Percentiles rank a stretch among this genome's conserved stretches.
These are phyloP conservation scores for Aspergillus wentii DNA, from an alignment of 495 filamentous ascomycete genomes.

Conservation along the genomic window DNA sequence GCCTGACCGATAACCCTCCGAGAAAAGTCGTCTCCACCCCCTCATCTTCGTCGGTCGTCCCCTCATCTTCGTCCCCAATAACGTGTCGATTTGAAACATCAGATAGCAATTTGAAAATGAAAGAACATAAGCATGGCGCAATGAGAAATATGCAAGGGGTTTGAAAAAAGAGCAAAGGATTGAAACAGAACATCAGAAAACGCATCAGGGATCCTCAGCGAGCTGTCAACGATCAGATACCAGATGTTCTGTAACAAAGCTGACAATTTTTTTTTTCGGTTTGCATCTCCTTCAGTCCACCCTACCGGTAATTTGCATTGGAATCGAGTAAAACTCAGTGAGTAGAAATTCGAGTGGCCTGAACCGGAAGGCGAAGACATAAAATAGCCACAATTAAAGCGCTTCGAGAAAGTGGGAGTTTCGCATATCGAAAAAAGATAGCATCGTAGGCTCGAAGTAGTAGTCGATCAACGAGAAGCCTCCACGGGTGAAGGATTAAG, in stretches of 20 bases:
- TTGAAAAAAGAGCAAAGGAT: not conserved
- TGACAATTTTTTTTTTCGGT: conserved; percentile 19
- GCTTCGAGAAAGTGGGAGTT: conserved; percentile 26
- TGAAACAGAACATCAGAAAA: conserved; percentile 1
- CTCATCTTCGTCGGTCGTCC: conserved; percentile 10
- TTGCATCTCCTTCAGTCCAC: conserved; percentile 35
- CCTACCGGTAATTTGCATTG: conserved; percentile 17
- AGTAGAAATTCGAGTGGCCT: conserved; percentile 12
- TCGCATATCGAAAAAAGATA: conserved; percentile 13
- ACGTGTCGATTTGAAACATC: conserved; percentile 19
- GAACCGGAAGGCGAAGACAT: conserved; percentile 24
- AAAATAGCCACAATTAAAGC: conserved; percentile 37
- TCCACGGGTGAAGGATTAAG: not conserved
- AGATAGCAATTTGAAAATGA: conserved; percentile 14
- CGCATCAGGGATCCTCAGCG: conserved; percentile 15
- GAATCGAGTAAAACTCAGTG: conserved; percentile 5
- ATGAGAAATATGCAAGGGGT: conserved; percentile 1
- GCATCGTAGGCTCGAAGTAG: conserved; percentile 8
- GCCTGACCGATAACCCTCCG: not conserved
- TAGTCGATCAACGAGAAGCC: conserved; percentile 1
- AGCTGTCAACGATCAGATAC: conserved; percentile 17
- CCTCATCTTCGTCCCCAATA: conserved; percentile 15
- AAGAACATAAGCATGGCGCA: conserved; percentile 3
- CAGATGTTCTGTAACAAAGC: conserved; percentile 15
- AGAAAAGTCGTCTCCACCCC: conserved; percentile 6